phyloP scores from a whole-genome alignment of 2,329 filamentous ascomycete species.

The Cercospora citrullina region DNA sequence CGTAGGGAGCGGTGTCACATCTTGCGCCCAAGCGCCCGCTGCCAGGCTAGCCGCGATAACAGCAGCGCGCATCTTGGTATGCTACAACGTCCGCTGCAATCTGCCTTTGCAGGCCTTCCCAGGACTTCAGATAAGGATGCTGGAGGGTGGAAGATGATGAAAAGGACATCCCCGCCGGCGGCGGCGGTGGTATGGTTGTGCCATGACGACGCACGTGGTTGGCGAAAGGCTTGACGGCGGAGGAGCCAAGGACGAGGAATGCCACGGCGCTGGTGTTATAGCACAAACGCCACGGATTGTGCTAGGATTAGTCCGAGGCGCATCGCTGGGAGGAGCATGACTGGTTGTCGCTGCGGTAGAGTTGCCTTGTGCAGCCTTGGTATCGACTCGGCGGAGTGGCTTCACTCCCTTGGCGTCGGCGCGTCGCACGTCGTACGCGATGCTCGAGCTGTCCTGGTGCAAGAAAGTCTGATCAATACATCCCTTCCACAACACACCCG shows the following conservation, averaged over 20 bases:
- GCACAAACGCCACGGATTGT: neutral
- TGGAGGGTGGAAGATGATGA: neutral
- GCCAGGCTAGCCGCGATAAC: constrained; percentile 9
- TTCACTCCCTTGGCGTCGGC: neutral
- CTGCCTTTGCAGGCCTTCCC: neutral
- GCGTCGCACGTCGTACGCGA: neutral
- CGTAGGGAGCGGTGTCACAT: constrained; percentile 10
- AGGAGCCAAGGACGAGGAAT: neutral
- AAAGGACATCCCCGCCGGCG: neutral
- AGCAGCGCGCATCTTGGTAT: constrained; percentile 2
- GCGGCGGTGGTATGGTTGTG: neutral
- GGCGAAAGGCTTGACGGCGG: constrained; percentile 10
- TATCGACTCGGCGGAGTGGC: constrained; percentile 5
- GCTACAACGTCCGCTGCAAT: neutral
- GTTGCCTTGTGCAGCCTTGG: constrained; percentile 10
- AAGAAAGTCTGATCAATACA: neutral
- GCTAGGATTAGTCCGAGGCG: neutral
- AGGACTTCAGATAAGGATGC: neutral
- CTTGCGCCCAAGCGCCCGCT: constrained; percentile 15
- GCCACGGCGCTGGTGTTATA: neutral
- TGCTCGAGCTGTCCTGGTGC: neutral
- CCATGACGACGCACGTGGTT: constrained; percentile 20
- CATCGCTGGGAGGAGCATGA: neutral
- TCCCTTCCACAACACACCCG: neutral
- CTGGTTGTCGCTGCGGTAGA: constrained; percentile 3